Conservation (phyloP, 306 rosid species). For the Cucumis hystrix region DNA sequence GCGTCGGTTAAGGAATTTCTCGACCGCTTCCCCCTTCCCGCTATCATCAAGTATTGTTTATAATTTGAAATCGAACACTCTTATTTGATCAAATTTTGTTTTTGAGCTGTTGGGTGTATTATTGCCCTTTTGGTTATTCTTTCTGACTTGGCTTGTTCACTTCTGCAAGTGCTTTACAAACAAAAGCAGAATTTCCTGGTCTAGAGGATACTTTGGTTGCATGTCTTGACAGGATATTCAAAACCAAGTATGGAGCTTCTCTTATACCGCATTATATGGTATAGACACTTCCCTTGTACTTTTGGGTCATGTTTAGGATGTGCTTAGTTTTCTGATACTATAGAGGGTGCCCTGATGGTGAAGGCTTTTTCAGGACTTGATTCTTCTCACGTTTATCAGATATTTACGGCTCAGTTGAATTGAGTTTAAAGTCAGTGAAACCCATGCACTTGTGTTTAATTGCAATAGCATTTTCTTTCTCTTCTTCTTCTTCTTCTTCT, state of each 20-base stretch:
- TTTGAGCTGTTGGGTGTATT: neutral
- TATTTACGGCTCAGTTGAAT: neutral
- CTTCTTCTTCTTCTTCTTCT: neutral
- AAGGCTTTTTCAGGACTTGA: neutral
- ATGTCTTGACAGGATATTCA: constrained; percentile 70
- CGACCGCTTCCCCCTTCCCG: constrained; percentile 64
- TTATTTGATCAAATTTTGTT: neutral
- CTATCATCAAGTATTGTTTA: constrained; percentile 35
- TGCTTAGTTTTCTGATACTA: neutral
- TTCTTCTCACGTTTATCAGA: neutral
- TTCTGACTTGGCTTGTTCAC: neutral
- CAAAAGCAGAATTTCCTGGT: constrained; percentile 53
- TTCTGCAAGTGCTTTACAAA: constrained; percentile 65
- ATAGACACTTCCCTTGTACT: constrained; percentile 7
- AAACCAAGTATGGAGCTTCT: constrained; percentile 71
- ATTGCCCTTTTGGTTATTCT: neutral
- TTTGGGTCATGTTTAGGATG: neutral
- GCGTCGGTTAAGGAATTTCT: constrained; percentile 54
- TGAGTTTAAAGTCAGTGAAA: neutral
- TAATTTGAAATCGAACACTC: neutral
- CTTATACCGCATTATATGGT: constrained; percentile 76
- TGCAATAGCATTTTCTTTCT: neutral
- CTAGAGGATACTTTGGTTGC: constrained; percentile 46
- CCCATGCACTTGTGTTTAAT: neutral
- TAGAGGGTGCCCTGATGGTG: neutral